Evolutionary conservation across 2,329 filamentous ascomycete genomes (phyloP), one percentile per base, ranked within the genome.

Genomic region (Trichocomaceae sp.): DNA sequence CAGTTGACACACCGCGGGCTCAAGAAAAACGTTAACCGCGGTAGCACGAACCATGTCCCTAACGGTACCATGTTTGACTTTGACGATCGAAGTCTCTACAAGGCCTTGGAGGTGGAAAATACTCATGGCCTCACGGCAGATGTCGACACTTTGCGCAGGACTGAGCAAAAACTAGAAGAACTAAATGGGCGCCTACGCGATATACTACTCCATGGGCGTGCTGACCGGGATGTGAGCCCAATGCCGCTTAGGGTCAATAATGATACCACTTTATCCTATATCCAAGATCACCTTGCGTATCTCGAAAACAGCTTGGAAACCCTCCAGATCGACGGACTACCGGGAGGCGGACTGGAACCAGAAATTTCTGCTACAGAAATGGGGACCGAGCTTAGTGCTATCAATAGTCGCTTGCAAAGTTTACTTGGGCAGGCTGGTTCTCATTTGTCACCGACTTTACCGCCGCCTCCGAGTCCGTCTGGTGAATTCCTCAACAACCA

Each of bases 1-100:
- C 90, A 96, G 67, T 81, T 95, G 70, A 95, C 91, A 8, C 91
- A 97, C 71, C 87, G 86, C 63, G 83, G 82, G 0, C 78, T 86
- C n/a, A 77, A 79, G 56, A 86, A 82, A 64, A 82, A 81, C 61
- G 69, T 75, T 7, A 72, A 77, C 50, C 72, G 72, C 31, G 61
- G 57, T 19, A 60, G 62, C 23, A 47, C 54, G 26, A 55, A 70
- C 45, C 57, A 59, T 20, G 50, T 31, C 15, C 52, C 58, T 59
- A 46, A 70, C 88, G 79, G 79, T 49, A 78, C 81, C 57, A 57
- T 82, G 6, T 73, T 83, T 56, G 80, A 85, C 47, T 90, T 95
- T 63, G 88, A 95, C 63, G 88, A 93, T 60, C 79, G 84, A 56
- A 88, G 84, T 64, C 74, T 90, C 7, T 93, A 91, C 65, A 77